Base-by-base conservation (phyloP, 345 rosid species). In the Brassica carinata region DNA sequence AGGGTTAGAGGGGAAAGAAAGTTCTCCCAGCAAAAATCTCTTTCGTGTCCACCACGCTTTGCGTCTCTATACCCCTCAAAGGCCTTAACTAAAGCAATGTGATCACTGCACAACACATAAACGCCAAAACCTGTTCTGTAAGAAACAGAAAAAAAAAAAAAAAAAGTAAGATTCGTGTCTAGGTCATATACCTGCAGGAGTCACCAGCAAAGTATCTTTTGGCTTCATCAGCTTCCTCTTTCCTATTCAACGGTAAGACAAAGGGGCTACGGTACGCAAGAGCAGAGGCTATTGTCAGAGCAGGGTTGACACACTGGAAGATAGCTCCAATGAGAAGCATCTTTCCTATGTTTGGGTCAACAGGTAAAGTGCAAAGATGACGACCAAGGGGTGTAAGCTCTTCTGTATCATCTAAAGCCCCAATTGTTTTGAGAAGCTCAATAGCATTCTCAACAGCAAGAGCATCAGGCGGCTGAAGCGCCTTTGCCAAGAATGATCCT, bases 381-480 rank as follows among this genome's bases (percentile, higher is more conserved):
- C 87, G 82, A 75, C 98, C 99, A 27, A 95, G 96, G 27, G 98
- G 90, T 75, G 99, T 95, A 83, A 95, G 98, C 57, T 86, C 94
- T 83, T 95, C 99, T 55, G 68, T 58, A 69, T 93, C 98, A 86
- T 93, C 88, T 69, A 95, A 88, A 77, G 97, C 96, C 31, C 99
- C 99, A 73, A 88, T 88, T 68, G 98, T 91, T 84, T 91, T 93
- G 75, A 95, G 98, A 72, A 95, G 97, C 58, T 93, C 99, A 73
- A 95, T 85, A 13, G 98, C 99, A 88, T 95, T 95, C 83, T 95
- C 90, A 77, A 93, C 99, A 83, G 99, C 85, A 67, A 95, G 98
- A 71, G 93, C 72, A 85, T 95, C 97, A 31, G 98, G 99, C 5
- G 98, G 98, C 90, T 95, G 97, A 71, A 93, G 90, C 36, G 98